phyloP scores from a whole-genome alignment of 257 asterid species.

The Ballota nigra region DNA sequence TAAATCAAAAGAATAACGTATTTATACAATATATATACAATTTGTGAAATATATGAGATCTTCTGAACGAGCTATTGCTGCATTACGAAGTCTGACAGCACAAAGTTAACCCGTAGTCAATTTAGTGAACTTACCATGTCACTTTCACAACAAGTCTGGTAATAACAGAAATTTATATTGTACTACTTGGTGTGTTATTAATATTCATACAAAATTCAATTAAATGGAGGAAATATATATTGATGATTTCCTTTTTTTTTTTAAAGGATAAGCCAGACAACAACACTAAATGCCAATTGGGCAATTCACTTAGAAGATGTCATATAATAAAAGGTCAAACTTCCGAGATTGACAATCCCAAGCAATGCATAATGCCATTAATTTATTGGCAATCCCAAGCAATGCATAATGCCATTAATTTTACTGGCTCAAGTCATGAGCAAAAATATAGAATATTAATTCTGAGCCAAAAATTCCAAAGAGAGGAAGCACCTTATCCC shows the following conservation, averaged over 20 bases:
- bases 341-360: slow-evolving; percentile 17
- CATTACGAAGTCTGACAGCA: background rate
- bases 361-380: slow-evolving; percentile 5
- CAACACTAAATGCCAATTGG: too few relatives aligned
- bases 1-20: background rate
- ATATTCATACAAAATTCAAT: background rate
- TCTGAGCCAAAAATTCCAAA: slow-evolving; percentile 3
- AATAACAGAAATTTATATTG: background rate
- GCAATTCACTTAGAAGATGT: background rate
- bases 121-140: background rate
- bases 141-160: background rate
- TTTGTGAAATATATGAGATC: background rate
- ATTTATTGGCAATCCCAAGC: too few relatives aligned
- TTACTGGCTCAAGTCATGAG: slow-evolving; percentile 25
- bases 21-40: background rate
- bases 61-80: background rate
- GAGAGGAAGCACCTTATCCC: slow-evolving; percentile 67
- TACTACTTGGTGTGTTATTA: background rate
- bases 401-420: slow-evolving; percentile 10
- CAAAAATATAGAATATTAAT: slow-evolving; percentile 10
- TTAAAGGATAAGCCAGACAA: too few relatives aligned
- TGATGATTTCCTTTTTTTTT: background rate
- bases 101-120: background rate
- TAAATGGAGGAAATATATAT: background rate
- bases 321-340: background rate